Percentiles rank a stretch among this genome's conserved stretches.
phyloP scores from a whole-genome alignment of 352 stramenopile genomes.

The Phytophthora tubulina region DNA sequence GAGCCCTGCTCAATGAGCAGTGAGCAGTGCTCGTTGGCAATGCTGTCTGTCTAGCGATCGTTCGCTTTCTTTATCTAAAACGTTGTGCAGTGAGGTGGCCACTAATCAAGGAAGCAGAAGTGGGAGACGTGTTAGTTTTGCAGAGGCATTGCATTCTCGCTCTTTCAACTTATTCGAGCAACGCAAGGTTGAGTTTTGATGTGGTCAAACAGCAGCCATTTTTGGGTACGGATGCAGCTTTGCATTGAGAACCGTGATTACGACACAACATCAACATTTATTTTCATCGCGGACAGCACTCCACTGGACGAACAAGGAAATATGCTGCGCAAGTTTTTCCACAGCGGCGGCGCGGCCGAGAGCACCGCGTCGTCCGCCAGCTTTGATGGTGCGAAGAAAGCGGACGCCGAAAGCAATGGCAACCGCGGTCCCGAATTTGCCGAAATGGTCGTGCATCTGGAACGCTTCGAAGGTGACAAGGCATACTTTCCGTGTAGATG shows the following conservation, averaged over 20 bases:
- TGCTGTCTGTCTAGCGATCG: too few species aligned
- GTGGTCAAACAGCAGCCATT: constrained; percentile 17
- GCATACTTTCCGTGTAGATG: neutral
- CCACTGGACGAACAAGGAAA: neutral
- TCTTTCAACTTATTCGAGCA: too few species aligned
- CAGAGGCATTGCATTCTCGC: too few species aligned
- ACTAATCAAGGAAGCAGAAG: too few species aligned
- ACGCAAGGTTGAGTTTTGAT: too few species aligned
- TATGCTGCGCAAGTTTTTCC: constrained; percentile 74
- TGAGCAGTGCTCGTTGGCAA: too few species aligned
- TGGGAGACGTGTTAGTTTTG: too few species aligned
- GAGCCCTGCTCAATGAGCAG: too few species aligned
- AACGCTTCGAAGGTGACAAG: constrained; percentile 52
- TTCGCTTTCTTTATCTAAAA: too few species aligned
- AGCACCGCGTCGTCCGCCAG: constrained; percentile 19
- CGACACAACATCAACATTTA: constrained; percentile 24
- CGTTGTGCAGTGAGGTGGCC: too few species aligned
- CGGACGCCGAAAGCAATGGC: constrained; percentile 2
- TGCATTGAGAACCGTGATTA: constrained; percentile 18
- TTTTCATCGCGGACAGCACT: constrained; percentile 21
- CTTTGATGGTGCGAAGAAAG: constrained; percentile 14
- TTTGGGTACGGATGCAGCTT: constrained; percentile 15
- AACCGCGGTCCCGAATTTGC: constrained; percentile 33
- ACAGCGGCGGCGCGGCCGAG: constrained; percentile 30
- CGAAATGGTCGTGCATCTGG: constrained; percentile 41